A percentile compares a stretch with the other conserved stretches of the same genome.
Conservation (phyloP, 2,329 filamentous ascomycete species). For the Aspergillus udagawae region DNA sequence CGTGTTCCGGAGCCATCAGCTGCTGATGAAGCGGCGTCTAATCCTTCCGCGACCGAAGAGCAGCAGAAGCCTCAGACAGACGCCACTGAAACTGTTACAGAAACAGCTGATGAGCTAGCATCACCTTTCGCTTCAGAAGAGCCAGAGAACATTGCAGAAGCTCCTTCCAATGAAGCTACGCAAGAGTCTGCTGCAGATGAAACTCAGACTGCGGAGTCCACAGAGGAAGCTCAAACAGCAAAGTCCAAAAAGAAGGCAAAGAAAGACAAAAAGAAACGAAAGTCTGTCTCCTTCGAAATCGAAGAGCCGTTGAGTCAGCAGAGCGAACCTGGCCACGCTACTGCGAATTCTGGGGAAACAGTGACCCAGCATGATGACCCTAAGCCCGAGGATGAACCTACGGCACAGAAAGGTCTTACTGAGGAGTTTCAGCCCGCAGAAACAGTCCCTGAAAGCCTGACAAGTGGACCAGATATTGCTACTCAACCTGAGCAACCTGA, state of each 20-base stretch:
- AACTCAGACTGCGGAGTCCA: not conserved
- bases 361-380: not conserved
- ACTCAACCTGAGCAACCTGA: not conserved
- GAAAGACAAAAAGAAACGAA: slow-evolving; percentile 35
- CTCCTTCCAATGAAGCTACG: not conserved
- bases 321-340: slow-evolving; percentile 3
- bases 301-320: slow-evolving; percentile 10
- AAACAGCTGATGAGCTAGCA: not conserved
- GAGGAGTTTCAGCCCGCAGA: not conserved
- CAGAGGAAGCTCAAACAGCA: slow-evolving; percentile 12
- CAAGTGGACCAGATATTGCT: not conserved
- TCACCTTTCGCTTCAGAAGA: not conserved
- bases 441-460: not conserved
- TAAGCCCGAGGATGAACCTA: not conserved
- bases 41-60: not conserved
- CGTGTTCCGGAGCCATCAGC: not conserved
- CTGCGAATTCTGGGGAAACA: not conserved
- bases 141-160: not conserved
- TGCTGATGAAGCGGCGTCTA: not conserved
- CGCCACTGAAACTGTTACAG: not conserved
- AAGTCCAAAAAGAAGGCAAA: slow-evolving; percentile 38
- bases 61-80: not conserved
- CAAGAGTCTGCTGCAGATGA: slow-evolving; percentile 3
- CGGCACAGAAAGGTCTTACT: not conserved
- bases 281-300: slow-evolving; percentile 24